Percentiles rank a stretch among this genome's conserved stretches.
phyloP scores from a whole-genome alignment of 148 eudicot genomes.

The Rhododendron ovatum region DNA sequence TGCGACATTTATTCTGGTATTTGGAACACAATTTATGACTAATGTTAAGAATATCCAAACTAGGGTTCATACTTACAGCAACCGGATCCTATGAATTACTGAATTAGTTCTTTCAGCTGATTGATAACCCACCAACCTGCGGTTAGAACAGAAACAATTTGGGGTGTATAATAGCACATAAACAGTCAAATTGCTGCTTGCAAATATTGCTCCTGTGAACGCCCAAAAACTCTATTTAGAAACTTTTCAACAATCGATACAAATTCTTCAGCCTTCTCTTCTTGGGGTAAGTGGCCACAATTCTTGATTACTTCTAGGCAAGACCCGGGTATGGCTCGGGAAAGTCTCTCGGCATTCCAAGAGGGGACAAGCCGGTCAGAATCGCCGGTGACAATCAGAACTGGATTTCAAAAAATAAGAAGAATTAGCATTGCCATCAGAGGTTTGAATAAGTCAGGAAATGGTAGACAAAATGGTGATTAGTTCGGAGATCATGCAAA shows the following conservation, averaged over 20 bases:
- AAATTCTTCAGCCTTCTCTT: conserved; percentile 77
- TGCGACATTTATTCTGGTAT: neutral
- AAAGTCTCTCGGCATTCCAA: conserved; percentile 79
- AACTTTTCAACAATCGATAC: conserved; percentile 59
- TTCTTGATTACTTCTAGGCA: conserved; percentile 60
- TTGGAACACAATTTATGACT: neutral
- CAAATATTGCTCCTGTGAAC: conserved; percentile 36
- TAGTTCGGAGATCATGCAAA: neutral
- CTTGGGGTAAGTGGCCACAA: conserved; percentile 92
- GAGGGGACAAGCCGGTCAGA: conserved; percentile 75
- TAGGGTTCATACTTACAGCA: neutral
- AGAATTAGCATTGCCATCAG: neutral
- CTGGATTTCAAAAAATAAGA: conserved; percentile 27
- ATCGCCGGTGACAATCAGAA: conserved; percentile 80
- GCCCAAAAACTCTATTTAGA: conserved; percentile 37
- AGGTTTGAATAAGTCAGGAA: neutral
- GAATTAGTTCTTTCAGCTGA: neutral
- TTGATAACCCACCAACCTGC: neutral
- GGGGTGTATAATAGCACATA: neutral
- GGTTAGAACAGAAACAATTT: neutral
- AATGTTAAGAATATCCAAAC: neutral
- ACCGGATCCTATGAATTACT: neutral
- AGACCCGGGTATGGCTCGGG: conserved; percentile 72
- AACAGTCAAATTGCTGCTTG: conserved; percentile 30
- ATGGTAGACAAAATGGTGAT: neutral